Evolutionary conservation across 257 asterid species (phyloP).

Genomic region (Perilla frutescens): DNA sequence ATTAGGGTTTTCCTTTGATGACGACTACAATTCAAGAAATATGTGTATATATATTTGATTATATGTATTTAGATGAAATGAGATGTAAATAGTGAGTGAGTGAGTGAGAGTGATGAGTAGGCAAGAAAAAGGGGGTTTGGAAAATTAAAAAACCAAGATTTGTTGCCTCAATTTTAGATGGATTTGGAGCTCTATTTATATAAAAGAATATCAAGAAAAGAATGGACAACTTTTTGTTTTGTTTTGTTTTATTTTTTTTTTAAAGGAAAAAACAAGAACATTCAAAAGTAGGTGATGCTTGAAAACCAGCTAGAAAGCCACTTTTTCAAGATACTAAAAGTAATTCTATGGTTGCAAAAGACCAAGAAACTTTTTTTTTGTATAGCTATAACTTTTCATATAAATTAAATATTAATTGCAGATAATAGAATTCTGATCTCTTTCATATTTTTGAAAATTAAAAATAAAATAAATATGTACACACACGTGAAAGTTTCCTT

Average conservation of each 20-base stretch:
- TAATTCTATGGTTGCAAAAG: not conserved
- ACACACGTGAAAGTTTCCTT: no score
- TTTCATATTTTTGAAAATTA: no score
- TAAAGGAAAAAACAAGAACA: slow-evolving; percentile 34
- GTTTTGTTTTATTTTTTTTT: not conserved
- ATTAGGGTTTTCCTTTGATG: not conserved
- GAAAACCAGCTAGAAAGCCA: slow-evolving; percentile 23
- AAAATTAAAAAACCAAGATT: not conserved
- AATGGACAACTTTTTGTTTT: slow-evolving; percentile 25
- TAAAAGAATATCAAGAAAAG: not conserved
- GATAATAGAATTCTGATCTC: no score
- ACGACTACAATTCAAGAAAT: not conserved
- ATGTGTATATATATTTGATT: no score
- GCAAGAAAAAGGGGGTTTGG: slow-evolving; percentile 11
- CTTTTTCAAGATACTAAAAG: slow-evolving; percentile 39
- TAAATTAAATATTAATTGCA: no score
- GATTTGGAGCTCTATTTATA: slow-evolving; percentile 36
- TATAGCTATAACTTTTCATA: no score
- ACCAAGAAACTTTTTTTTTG: no score
- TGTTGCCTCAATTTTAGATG: slow-evolving; percentile 13
- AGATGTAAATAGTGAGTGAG: no score
- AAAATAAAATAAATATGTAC: no score
- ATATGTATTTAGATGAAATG: no score
- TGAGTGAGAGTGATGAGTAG: not conserved
- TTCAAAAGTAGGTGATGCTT: slow-evolving; percentile 38